Base-by-base conservation (phyloP, 1,139 yeast species). In the Williopsis jadinii region DNA sequence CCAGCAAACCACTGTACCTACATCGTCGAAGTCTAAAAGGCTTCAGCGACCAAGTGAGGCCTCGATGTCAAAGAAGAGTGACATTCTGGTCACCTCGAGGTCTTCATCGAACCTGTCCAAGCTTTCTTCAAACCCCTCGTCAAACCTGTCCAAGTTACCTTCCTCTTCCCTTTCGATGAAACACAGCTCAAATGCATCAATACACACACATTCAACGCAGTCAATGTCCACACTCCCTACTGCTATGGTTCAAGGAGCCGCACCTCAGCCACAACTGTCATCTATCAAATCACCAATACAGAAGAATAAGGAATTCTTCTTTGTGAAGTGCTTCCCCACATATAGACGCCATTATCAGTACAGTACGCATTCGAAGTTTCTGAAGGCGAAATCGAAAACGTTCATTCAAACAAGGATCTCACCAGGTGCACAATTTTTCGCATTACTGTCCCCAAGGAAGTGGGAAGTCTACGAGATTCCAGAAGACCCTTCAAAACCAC, bases 321-420 rank as follows among this genome's bases (percentile, higher is more conserved):
- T 80, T 60, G 78, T 81, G 13, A 82, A 80, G 53, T 85, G 94
- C 52, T 88, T 86, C 63, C 97, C 97, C 2, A 75, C 80, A 44
- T 85, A 84, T 58, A 68, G 95, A 43, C 81, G 82, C 54, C 69
- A 79, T 40, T 70, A 75, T 33, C 77, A 80, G 32, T 81, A 73
- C 58, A 71, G 74, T 19, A 81, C 92, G 0, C 90, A 81, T 50
- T 77, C 78, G 28, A 62, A 66, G 59, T 53, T 69, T 36, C 63
- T 73, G 48, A 67, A 71, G 45, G 63, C 74, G 36, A 70, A 71
- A 64, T 70, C 73, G 52, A 78, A 66, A 56, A 64, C 60, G 13
- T 64, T 71, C 52, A 72, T 78, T 9, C 75, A 78, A 35, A 76
- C 83, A n/a, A 73, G 80, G 35, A 80, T 88, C 5, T 75, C 88